Evolutionary conservation across 2,329 filamentous ascomycete species (phyloP), one percentile per base, ranked within the genome.

Genomic region (Trichoderma hamatum): DNA sequence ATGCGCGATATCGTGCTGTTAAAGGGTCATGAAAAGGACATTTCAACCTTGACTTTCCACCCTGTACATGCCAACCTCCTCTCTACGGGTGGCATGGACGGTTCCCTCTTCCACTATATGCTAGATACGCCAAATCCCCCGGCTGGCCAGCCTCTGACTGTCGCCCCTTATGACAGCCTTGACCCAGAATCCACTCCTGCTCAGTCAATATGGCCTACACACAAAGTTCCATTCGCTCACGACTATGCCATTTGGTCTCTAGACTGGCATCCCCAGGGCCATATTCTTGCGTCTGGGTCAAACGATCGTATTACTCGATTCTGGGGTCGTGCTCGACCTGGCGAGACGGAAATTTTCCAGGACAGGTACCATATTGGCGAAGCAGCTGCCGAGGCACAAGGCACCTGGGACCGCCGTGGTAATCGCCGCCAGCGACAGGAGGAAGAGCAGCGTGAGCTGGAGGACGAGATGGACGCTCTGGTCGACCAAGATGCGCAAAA

Each of bases 231-330:
- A 9, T 95, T 90, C 76, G 96, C 96, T 0, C 96, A 99, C 78
- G 92, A 97, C 74, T 96, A 94, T 78, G 93, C 94, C 21, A 96
- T 99, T 72, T 99, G 96, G 96, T 97, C 94, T 21, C 86, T 99
- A 61, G 94, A 97, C 82, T 99, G 96, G 94, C 96, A 99, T 78
- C 96, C 96, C 0, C 85, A 98, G 0, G 96, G 96, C 32, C 96
- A 99, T 77, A 95, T 99, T 72, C 87, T 99, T 9, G 94, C 94
- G 0, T 97, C 95, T 2, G 96, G 96, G 14, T 97, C 94, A 13
- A 98, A 99, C 79, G 96, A 99, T 79, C 91, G 96, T 51, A 94
- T 97, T 71, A 98, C 96, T 2, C 90, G 96, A 59, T 99, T 99
- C 83, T 99, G 96, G 96, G 94, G 94, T 3, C 90, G 96, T 52